A percentile compares a stretch with the other conserved stretches of the same genome.
These are phyloP conservation scores for Pythium insidiosum DNA, from an alignment of 352 stramenopile genomes.

Conservation along the genomic window DNA sequence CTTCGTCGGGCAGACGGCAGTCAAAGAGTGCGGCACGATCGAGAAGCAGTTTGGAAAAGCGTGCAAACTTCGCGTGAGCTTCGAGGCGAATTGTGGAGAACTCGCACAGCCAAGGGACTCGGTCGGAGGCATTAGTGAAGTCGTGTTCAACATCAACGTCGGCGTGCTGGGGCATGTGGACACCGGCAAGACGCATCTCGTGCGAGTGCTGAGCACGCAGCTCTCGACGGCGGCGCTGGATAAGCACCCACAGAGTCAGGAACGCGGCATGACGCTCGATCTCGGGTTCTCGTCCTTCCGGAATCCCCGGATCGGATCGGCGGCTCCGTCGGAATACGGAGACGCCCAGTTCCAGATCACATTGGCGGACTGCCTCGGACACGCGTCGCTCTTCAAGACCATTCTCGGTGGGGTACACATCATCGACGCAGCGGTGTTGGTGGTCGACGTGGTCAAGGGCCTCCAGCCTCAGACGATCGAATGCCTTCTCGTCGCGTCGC, in stretches of 20 bases:
- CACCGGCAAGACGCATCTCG: slow-evolving; percentile 96
- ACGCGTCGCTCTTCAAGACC: slow-evolving; percentile 98
- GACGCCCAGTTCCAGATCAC: slow-evolving; percentile 86
- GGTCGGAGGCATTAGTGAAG: too few species aligned
- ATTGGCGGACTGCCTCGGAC: slow-evolving; percentile 93
- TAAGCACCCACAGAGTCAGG: slow-evolving; percentile 95
- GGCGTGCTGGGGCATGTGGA: slow-evolving; percentile 98
- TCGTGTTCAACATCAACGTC: slow-evolving; percentile 93
- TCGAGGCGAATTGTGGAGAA: slow-evolving; percentile 31
- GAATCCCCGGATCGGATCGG: too few species aligned
- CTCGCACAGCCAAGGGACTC: slow-evolving; percentile 31
- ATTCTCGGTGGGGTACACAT: slow-evolving; percentile 98
- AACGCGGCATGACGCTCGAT: slow-evolving; percentile 98
- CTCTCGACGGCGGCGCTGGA: slow-evolving; percentile 97
- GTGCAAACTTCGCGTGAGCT: slow-evolving; percentile 58
- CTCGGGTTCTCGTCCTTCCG: slow-evolving; percentile 98
- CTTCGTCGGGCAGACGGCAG: too few species aligned
- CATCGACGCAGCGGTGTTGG: slow-evolving; percentile 97
- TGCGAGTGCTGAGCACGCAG: slow-evolving; percentile 95
- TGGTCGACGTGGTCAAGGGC: slow-evolving; percentile 95
- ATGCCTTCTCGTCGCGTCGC: slow-evolving; percentile 92
- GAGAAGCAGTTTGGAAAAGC: slow-evolving; percentile 76
- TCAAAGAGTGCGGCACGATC: slow-evolving; percentile 32
- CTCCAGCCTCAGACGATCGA: slow-evolving; percentile 98
- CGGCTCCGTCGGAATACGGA: slow-evolving; percentile 10